phyloP scores from a whole-genome alignment of 345 rosid genomes.

The Syzygium aqueum region DNA sequence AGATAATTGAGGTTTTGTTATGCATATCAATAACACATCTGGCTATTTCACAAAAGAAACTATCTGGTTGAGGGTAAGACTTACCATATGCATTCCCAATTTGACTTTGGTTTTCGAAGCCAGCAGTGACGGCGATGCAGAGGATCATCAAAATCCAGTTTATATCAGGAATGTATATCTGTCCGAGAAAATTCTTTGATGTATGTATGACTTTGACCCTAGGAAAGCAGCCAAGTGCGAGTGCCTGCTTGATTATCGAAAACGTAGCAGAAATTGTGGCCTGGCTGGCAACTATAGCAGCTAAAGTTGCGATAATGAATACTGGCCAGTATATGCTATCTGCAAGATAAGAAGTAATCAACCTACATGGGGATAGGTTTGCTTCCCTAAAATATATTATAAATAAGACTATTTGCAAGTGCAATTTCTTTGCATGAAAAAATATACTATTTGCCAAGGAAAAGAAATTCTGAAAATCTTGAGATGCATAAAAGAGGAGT shows the following conservation, averaged over 20 bases:
- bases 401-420: not conserved
- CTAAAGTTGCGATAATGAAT: slow-evolving; percentile 57
- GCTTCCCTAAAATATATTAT: not conserved
- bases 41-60: not conserved
- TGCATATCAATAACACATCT: not conserved
- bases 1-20: not conserved
- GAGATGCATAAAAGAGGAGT: not conserved
- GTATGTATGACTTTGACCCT: slow-evolving; percentile 77
- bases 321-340: slow-evolving; percentile 68
- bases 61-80: not conserved
- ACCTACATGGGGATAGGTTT: not conserved
- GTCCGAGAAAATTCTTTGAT: slow-evolving; percentile 58
- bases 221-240: slow-evolving; percentile 72
- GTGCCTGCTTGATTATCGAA: slow-evolving; percentile 74
- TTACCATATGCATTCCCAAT: slow-evolving; percentile 79
- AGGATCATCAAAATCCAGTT: slow-evolving; percentile 77
- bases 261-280: slow-evolving; percentile 74
- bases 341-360: slow-evolving; percentile 8
- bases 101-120: slow-evolving; percentile 63
- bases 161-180: slow-evolving; percentile 65
- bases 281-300: slow-evolving; percentile 75
- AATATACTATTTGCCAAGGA: not conserved
- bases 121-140: slow-evolving; percentile 65
- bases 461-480: not conserved
- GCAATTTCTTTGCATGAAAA: not conserved